phyloP scores from a whole-genome alignment of 108 stramenopile species.

The Skeletonema grethae region DNA sequence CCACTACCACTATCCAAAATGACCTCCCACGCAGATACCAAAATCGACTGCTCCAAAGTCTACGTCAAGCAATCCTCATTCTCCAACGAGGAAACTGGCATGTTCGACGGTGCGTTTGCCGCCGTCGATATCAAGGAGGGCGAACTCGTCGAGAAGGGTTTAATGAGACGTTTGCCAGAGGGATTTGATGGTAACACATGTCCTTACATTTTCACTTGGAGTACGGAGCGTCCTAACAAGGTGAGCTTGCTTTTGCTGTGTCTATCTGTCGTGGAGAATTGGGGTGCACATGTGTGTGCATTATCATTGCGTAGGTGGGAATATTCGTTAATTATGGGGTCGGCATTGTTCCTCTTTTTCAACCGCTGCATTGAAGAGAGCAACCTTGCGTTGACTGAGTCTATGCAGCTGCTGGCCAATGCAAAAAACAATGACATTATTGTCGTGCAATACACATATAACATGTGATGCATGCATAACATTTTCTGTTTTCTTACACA shows the following conservation, averaged over 20 bases:
- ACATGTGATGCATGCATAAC: not conserved
- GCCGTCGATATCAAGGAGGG: conserved; percentile 65
- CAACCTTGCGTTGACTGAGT: not conserved
- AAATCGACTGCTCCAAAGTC: conserved; percentile 77
- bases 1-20: conserved; percentile 22
- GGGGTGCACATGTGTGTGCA: not conserved
- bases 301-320: not conserved
- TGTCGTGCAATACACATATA: not conserved
- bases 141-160: conserved; percentile 73
- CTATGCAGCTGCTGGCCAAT: not conserved
- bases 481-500: not conserved
- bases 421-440: not conserved
- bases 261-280: not conserved
- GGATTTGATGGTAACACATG: conserved; percentile 79
- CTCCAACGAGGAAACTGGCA: conserved; percentile 60
- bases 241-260: conserved; percentile 13
- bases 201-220: conserved; percentile 79
- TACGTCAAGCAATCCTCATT: conserved; percentile 72
- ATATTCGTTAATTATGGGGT: not conserved
- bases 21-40: conserved; percentile 68
- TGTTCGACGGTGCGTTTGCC: conserved; percentile 77
- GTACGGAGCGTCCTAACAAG: conserved; percentile 67
- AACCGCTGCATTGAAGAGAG: not conserved
- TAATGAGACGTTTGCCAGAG: conserved; percentile 75
- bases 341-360: not conserved